Conservation (phyloP, 176 grass and related monocot species). For the Zizania latifolia region DNA sequence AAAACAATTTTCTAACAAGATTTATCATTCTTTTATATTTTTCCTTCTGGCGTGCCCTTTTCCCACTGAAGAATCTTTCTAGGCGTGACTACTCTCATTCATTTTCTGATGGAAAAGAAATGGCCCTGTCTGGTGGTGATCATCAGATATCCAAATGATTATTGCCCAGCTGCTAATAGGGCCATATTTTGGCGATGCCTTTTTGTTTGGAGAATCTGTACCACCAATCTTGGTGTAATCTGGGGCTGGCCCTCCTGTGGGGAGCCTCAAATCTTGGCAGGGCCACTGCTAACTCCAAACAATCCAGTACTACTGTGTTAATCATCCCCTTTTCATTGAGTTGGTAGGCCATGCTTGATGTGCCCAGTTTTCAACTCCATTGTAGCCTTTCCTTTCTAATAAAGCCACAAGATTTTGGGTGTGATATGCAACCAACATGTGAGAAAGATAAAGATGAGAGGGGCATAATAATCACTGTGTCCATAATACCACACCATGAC, state of each 20-base stretch:
- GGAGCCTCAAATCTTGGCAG: slow-evolving; percentile 26
- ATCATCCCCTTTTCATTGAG: slow-evolving; percentile 19
- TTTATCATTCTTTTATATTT: neutral
- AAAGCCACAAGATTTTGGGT: slow-evolving; percentile 44
- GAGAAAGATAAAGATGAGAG: neutral
- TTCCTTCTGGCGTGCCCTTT: neutral
- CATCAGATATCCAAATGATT: neutral
- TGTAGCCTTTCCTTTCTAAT: slow-evolving; percentile 19
- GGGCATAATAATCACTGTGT: neutral
- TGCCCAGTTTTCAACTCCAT: slow-evolving; percentile 28
- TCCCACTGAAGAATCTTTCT: neutral
- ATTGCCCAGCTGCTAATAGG: neutral
- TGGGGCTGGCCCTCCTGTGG: neutral
- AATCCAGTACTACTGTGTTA: neutral
- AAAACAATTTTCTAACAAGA: too few relatives aligned
- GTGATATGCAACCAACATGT: slow-evolving; percentile 48
- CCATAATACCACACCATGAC: neutral
- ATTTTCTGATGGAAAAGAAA: slow-evolving; percentile 2
- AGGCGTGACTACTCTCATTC: neutral
- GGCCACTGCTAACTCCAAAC: slow-evolving; percentile 10
- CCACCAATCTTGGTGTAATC: slow-evolving; percentile 30
- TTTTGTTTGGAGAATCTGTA: slow-evolving; percentile 27
- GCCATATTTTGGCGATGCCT: slow-evolving; percentile 10
- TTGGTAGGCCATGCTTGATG: slow-evolving; percentile 35
- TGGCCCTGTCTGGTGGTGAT: neutral